Conservation (phyloP, 2,329 filamentous ascomycete genomes). For the Apiospora pterosperma region DNA sequence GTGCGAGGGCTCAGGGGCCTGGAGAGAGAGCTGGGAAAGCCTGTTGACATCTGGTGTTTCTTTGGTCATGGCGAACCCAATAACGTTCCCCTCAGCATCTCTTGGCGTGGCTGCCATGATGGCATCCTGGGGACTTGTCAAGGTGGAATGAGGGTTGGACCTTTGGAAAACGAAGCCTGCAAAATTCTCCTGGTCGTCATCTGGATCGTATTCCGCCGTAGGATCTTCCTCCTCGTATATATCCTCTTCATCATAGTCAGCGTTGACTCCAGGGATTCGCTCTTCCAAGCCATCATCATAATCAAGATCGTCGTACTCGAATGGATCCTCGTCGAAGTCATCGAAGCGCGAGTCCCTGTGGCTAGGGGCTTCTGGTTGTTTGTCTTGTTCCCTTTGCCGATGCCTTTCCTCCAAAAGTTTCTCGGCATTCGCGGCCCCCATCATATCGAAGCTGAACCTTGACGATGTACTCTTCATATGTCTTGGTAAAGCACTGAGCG, state of each 20-base stretch:
- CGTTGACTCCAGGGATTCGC: constrained; percentile 57
- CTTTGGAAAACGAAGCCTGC: constrained; percentile 56
- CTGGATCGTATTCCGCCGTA: constrained; percentile 38
- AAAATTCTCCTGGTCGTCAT: constrained; percentile 59
- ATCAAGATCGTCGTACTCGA: constrained; percentile 62
- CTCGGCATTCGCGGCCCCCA: constrained; percentile 64
- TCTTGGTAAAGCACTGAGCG: constrained; percentile 50
- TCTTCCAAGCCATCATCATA: constrained; percentile 65
- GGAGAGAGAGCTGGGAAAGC: background rate
- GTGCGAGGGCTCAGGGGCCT: background rate
- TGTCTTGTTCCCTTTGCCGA: constrained; percentile 62
- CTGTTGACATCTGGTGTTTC: constrained; percentile 31
- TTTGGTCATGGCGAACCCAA: constrained; percentile 54
- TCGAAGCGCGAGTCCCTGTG: constrained; percentile 53
- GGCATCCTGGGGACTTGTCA: constrained; percentile 47
- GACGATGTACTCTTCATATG: constrained; percentile 77
- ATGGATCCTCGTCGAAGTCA: constrained; percentile 58
- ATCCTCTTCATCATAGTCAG: constrained; percentile 32
- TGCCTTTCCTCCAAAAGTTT: constrained; percentile 72
- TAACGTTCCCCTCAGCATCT: constrained; percentile 50
- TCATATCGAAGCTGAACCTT: constrained; percentile 79
- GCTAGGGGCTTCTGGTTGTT: constrained; percentile 39
- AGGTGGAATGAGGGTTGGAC: constrained; percentile 47
- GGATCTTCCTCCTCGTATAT: constrained; percentile 27
- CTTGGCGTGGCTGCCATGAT: constrained; percentile 50